phyloP scores from a whole-genome alignment of 192 early-diverging fungal genomes.

The Allomyces arbusculus region DNA sequence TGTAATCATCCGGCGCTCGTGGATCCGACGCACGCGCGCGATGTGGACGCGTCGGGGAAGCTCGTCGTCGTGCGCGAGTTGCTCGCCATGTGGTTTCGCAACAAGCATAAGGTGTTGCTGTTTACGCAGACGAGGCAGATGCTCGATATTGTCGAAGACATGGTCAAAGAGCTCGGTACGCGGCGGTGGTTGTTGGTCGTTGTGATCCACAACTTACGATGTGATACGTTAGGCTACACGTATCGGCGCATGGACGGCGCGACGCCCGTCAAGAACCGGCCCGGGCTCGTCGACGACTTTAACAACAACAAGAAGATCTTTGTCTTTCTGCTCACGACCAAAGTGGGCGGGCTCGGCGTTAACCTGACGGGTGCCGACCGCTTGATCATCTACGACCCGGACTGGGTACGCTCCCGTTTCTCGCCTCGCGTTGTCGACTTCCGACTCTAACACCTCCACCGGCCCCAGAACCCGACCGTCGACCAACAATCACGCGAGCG shows the following conservation, averaged over 20 bases:
- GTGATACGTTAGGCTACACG: slow-evolving; percentile 18
- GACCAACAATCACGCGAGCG: slow-evolving; percentile 90
- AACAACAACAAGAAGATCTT: slow-evolving; percentile 43
- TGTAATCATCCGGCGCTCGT: slow-evolving; percentile 89
- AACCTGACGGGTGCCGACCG: slow-evolving; percentile 89
- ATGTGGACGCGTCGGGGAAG: slow-evolving; percentile 53
- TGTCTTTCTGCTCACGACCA: slow-evolving; percentile 91
- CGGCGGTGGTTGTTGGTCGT: background rate
- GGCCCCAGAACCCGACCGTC: slow-evolving; percentile 57
- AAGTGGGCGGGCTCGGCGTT: slow-evolving; percentile 86
- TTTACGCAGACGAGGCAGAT: slow-evolving; percentile 89
- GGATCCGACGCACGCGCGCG: slow-evolving; percentile 12
- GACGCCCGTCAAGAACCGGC: slow-evolving; percentile 72
- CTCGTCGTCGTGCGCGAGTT: slow-evolving; percentile 71
- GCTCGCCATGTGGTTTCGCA: slow-evolving; percentile 63
- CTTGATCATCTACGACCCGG: slow-evolving; percentile 87
- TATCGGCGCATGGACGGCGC: slow-evolving; percentile 91
- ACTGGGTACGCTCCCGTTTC: slow-evolving; percentile 33
- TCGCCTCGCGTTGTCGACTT: background rate
- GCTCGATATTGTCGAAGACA: slow-evolving; percentile 78
- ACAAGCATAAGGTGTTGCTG: slow-evolving; percentile 67
- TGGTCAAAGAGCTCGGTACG: slow-evolving; percentile 20
- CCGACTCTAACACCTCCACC: background rate
- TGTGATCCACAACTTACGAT: background rate
- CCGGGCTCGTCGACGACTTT: slow-evolving; percentile 70